A percentile compares a stretch with the other conserved stretches of the same genome.
Conservation (phyloP, 139 green algal species). For the Asterochloris sp. region DNA sequence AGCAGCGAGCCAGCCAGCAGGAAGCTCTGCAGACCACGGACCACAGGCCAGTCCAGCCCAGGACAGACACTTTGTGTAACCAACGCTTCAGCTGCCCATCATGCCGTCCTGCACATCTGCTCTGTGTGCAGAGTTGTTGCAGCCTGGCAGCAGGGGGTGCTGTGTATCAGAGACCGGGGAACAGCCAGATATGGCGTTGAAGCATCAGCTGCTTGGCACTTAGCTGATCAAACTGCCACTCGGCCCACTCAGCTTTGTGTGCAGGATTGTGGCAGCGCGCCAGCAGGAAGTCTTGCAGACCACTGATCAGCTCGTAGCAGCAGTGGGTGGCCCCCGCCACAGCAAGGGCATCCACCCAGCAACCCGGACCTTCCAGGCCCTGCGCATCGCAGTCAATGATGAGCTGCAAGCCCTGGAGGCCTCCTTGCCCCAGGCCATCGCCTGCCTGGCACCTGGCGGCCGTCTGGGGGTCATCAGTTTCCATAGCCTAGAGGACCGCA, state of each 20-base stretch:
- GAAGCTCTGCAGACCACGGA: no score
- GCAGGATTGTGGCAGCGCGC: conserved; percentile 48
- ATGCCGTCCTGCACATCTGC: no score
- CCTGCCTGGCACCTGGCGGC: conserved; percentile 60
- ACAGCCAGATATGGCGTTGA: no score
- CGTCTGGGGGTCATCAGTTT: conserved; percentile 92
- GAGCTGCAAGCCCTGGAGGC: conserved; percentile 72
- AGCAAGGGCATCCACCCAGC: conserved; percentile 81
- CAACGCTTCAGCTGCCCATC: no score
- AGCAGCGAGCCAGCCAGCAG: no score
- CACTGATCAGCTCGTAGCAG: conserved; percentile 62
- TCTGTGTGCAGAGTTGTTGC: no score
- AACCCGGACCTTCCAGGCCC: conserved; percentile 87
- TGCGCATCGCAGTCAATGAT: conserved; percentile 96
- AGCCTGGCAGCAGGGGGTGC: no score
- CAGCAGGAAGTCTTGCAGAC: conserved; percentile 59
- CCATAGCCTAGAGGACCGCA: conserved; percentile 91
- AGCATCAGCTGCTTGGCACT: no score
- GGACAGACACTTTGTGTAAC: no score
- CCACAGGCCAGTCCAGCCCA: no score
- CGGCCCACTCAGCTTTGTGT: conserved; percentile 6
- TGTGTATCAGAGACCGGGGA: no score
- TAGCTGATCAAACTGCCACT: no score
- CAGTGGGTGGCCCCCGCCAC: conserved; percentile 48
- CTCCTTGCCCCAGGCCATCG: conserved; percentile 51